These are phyloP conservation scores for Fusarium brachygibbosum DNA, from an alignment of 2,329 filamentous ascomycete genomes.

Conservation along the genomic window DNA sequence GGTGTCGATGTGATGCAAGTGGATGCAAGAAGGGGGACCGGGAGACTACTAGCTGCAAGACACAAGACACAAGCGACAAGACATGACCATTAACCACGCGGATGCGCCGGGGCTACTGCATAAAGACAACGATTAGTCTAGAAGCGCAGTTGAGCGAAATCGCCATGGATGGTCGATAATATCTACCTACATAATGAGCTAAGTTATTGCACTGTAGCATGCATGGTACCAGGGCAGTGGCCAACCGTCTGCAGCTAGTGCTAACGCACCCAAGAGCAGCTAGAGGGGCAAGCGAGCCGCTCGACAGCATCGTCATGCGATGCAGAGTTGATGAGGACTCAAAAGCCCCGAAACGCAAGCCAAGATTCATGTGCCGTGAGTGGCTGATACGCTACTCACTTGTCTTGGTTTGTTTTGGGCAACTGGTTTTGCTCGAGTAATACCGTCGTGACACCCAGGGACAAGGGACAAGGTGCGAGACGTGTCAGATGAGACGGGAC, in stretches of 20 bases:
- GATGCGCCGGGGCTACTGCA: slow-evolving; percentile 44
- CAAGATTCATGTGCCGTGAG: slow-evolving; percentile 32
- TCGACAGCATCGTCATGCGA: slow-evolving; percentile 44
- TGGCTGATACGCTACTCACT: slow-evolving; percentile 12
- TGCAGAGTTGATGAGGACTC: slow-evolving; percentile 31
- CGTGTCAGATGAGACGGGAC: slow-evolving; percentile 39
- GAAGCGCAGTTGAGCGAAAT: slow-evolving; percentile 31
- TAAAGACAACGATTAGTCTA: slow-evolving; percentile 44
- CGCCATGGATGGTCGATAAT: slow-evolving; percentile 22
- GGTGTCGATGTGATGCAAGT: slow-evolving; percentile 38
- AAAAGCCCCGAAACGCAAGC: slow-evolving; percentile 39
- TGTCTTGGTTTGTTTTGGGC: slow-evolving; percentile 14
- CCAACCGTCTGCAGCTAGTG: slow-evolving; percentile 42
- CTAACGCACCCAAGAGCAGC: slow-evolving; percentile 35
- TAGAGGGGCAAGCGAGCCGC: slow-evolving; percentile 28
- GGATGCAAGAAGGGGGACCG: slow-evolving; percentile 29
- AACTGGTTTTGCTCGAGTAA: background rate
- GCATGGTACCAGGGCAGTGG: slow-evolving; percentile 31
- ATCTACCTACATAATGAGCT: background rate
- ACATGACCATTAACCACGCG: slow-evolving; percentile 40
- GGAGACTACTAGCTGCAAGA: slow-evolving; percentile 41
- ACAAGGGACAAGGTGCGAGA: slow-evolving; percentile 31
- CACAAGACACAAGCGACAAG: background rate
- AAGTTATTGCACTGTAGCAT: slow-evolving; percentile 4
- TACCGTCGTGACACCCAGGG: slow-evolving; percentile 21